Conservation (phyloP, 768 basidiomycete species). For the Russula vinacea region DNA sequence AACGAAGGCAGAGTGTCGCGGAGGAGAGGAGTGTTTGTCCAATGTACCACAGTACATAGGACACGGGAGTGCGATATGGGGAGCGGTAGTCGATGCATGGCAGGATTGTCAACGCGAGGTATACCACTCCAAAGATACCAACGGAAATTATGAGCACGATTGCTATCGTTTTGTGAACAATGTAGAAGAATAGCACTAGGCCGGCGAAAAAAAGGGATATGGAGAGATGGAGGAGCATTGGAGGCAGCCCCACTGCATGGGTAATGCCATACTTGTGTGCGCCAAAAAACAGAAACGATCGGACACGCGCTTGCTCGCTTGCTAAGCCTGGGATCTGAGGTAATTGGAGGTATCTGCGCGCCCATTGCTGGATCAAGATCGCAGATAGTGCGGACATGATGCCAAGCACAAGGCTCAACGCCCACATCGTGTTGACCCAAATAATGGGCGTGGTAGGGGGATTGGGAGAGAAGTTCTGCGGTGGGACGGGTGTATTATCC, state of each 20-base stretch:
- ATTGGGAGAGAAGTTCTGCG: background rate
- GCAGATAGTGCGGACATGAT: constrained; percentile 26
- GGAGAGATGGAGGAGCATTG: constrained; percentile 48
- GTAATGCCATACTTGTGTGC: constrained; percentile 42
- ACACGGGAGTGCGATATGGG: constrained; percentile 30
- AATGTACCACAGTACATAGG: constrained; percentile 6
- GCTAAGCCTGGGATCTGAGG: constrained; percentile 32
- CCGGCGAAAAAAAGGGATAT: constrained; percentile 50
- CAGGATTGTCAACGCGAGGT: constrained; percentile 25
- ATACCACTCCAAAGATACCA: constrained; percentile 11
- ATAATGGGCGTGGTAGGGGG: constrained; percentile 1
- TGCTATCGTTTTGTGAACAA: constrained; percentile 29
- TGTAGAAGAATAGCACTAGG: constrained; percentile 45
- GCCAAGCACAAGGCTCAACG: constrained; percentile 24
- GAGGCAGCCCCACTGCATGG: constrained; percentile 43
- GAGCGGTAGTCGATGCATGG: constrained; percentile 21
- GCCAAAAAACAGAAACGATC: constrained; percentile 39
- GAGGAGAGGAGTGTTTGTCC: constrained; percentile 2
- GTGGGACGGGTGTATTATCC: background rate
- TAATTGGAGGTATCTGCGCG: constrained; percentile 25
- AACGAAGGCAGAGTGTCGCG: background rate
- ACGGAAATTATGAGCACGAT: constrained; percentile 15
- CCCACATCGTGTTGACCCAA: constrained; percentile 25
- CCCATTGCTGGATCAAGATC: constrained; percentile 24
- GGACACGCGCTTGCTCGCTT: constrained; percentile 42